Conservation (phyloP, 352 stramenopile species). For the Pythium diclinum region DNA sequence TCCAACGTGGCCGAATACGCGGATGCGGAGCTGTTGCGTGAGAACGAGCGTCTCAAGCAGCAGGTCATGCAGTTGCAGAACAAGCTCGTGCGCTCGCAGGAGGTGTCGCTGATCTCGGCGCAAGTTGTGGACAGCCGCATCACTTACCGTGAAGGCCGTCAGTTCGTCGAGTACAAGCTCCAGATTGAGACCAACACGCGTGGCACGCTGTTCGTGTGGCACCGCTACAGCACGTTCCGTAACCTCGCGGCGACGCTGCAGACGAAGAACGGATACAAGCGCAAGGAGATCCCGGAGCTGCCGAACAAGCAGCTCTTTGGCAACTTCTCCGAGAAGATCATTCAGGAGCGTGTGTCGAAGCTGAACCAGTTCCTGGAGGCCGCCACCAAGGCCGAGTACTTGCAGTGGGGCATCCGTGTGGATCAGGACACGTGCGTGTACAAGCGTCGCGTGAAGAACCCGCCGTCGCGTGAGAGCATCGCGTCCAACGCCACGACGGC, state of each 20-base stretch:
- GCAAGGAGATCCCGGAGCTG: conserved; percentile 41
- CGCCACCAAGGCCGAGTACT: conserved; percentile 39
- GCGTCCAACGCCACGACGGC: conserved; percentile 23
- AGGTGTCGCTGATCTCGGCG: conserved; percentile 34
- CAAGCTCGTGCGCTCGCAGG: conserved; percentile 38
- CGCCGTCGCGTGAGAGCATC: conserved; percentile 26
- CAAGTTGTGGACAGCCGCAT: conserved; percentile 40
- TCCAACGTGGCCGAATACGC: conserved; percentile 36
- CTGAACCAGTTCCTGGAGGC: conserved; percentile 47
- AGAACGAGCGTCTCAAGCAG: conserved; percentile 37
- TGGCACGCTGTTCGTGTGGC: conserved; percentile 44
- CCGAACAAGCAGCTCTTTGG: conserved; percentile 47
- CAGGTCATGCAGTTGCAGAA: conserved; percentile 38
- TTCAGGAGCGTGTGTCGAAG: conserved; percentile 42
- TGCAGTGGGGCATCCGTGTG: conserved; percentile 50
- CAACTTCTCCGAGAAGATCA: conserved; percentile 38
- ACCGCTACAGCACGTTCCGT: conserved; percentile 48
- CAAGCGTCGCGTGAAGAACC: conserved; percentile 40
- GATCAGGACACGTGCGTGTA: conserved; percentile 49
- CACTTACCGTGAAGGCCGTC: conserved; percentile 32
- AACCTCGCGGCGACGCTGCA: conserved; percentile 40
- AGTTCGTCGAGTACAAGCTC: conserved; percentile 57
- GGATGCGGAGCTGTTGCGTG: conserved; percentile 31
- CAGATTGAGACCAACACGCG: conserved; percentile 44
- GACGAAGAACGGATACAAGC: conserved; percentile 37